Evolutionary conservation across 2,329 filamentous ascomycete genomes (phyloP), one percentile per base, ranked within the genome.

Genomic region (Cladosporium phlei): DNA sequence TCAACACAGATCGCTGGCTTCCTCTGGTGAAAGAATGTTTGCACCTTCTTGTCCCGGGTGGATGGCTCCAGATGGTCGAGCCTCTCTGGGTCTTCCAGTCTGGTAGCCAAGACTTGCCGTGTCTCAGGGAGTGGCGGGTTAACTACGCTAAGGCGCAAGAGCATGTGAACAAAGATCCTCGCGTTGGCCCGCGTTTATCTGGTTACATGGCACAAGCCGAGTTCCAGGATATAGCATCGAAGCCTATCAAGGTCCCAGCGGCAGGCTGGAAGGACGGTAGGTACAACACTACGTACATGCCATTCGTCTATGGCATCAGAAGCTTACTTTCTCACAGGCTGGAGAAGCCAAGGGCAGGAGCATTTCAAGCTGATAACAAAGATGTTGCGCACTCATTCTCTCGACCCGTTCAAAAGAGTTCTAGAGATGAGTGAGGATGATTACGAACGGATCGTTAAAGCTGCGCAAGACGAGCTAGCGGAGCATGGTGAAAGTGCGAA

Each of bases 61-160:
- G 32, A n/a, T 45, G 40, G 40, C n/a, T 45, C 5, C 40, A 45
- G 6, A 45, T 45, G 40, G 30, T 14, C 8, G 32, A 45, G 10
- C 2, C 29, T 6, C 16, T 20, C 4, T 45, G 30, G 40, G 8
- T 2, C 5, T 45, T 45, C 14, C 24, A 22, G 16, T 45, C 40
- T 6, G 16, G 14, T 10, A 24, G 29, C 9, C 16, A 20, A 8
- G 14, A 20, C 11, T 25, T 45, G 12, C 40, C 32, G 1, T 1
- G 12, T 2, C 32, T 45, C 7, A n/a, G 5, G 11, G 8, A 1
- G 17, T 45, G 40, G 40, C 29, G 30, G 7, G 16, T 9, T 20
- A n/a, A 14, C 3, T 45, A 45, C 19, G 3, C 24, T 3, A 1
- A 1, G 6, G 30, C 32, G 1, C 14, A 35, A 3, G 4, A n/a